Conservation (phyloP, 768 basidiomycete species). For the Clavulina sp. region DNA sequence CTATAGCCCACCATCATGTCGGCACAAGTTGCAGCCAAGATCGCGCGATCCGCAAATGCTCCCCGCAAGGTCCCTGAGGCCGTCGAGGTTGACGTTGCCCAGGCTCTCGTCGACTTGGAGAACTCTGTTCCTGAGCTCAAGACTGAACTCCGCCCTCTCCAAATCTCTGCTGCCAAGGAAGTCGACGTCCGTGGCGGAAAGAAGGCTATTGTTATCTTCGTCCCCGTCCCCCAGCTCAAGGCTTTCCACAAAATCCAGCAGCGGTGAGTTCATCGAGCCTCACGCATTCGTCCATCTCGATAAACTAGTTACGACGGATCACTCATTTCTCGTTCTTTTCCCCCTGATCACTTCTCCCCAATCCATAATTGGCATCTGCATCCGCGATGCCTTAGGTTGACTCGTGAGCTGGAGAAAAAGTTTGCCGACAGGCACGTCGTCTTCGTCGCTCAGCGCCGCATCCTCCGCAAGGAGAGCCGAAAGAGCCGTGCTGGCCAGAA, state of each 20-base stretch:
- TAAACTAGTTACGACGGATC: too few relatives aligned
- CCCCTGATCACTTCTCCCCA: not conserved
- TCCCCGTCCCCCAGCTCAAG: slow-evolving; percentile 92
- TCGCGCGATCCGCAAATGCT: slow-evolving; percentile 90
- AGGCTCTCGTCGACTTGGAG: slow-evolving; percentile 94
- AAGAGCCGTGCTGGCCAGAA: slow-evolving; percentile 87
- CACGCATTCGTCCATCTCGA: too few relatives aligned
- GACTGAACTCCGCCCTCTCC: slow-evolving; percentile 82
- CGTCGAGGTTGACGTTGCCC: slow-evolving; percentile 79
- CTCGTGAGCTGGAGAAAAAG: slow-evolving; percentile 99
- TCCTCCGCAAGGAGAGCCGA: slow-evolving; percentile 93
- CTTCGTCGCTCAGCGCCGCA: slow-evolving; percentile 95
- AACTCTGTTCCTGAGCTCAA: slow-evolving; percentile 98
- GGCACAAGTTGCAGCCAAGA: slow-evolving; percentile 36
- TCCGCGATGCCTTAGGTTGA: slow-evolving; percentile 48
- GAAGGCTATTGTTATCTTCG: slow-evolving; percentile 98
- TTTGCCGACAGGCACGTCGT: slow-evolving; percentile 99
- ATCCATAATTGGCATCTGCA: not conserved
- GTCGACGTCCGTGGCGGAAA: slow-evolving; percentile 98
- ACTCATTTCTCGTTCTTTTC: too few relatives aligned
- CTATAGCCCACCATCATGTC: too few relatives aligned
- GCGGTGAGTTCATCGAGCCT: slow-evolving; percentile 46
- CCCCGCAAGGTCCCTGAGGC: slow-evolving; percentile 79
- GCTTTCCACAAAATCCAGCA: slow-evolving; percentile 97
- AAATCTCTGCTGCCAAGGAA: slow-evolving; percentile 97